Conservation (phyloP, 768 basidiomycete species). For the Rhodotorula sphaerocarpa region DNA sequence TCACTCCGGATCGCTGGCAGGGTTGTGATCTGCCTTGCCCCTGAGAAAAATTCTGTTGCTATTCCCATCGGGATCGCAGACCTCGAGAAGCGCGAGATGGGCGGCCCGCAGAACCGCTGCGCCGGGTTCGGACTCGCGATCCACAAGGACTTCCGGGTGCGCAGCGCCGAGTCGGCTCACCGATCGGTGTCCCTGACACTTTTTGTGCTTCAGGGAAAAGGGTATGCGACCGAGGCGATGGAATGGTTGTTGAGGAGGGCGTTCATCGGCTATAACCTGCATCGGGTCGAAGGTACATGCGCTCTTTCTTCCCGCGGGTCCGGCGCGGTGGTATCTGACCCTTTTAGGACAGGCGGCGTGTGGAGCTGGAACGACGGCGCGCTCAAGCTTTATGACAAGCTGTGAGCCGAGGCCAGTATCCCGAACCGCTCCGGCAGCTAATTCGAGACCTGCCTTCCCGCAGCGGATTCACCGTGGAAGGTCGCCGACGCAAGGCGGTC, state of each 20-base stretch:
- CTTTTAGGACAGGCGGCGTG: not conserved
- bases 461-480: conserved; percentile 23
- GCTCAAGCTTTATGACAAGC: not conserved
- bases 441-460: not conserved
- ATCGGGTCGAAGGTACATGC: not conserved
- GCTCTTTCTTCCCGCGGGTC: not conserved
- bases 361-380: conserved; percentile 2
- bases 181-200: not conserved
- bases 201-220: conserved; percentile 1
- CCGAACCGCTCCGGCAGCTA: not conserved
- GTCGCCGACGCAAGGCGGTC: not conserved
- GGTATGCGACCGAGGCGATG: conserved; percentile 10
- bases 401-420: not conserved
- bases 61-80: not conserved
- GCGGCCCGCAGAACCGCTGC: not conserved
- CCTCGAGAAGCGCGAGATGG: not conserved
- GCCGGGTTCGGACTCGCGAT: conserved; percentile 6
- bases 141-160: not conserved
- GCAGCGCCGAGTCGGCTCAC: too few species aligned
- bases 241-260: conserved; percentile 15
- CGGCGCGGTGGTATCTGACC: not conserved
- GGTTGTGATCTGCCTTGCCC: not conserved
- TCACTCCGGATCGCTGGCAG: not conserved
- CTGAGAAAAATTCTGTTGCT: fast-evolving
- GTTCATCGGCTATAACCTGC: not conserved